A percentile compares a stretch with the other conserved stretches of the same genome.
These are phyloP conservation scores for Eutypella sp. DNA, from an alignment of 2,329 filamentous ascomycete genomes.

Conservation along the genomic window DNA sequence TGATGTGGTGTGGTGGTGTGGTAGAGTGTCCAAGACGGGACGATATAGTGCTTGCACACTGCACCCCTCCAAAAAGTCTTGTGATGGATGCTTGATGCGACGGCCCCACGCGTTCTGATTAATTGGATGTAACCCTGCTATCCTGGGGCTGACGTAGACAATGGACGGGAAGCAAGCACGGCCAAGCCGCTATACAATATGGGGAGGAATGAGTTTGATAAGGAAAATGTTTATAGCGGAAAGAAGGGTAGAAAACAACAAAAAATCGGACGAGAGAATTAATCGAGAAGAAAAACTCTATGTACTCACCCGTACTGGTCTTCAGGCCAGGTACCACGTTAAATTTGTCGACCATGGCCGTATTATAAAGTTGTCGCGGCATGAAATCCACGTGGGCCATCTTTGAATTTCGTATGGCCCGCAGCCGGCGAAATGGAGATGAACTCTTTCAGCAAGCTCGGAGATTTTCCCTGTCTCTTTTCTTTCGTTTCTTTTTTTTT, in stretches of 20 bases:
- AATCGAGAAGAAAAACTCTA: constrained; percentile 9
- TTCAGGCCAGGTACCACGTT: constrained; percentile 53
- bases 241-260: constrained; percentile 9
- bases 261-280: constrained; percentile 8
- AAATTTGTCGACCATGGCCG: constrained; percentile 48
- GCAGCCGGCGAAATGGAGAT: constrained; percentile 6
- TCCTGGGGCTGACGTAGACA: too few relatives aligned
- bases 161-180: too few relatives aligned
- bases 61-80: too few relatives aligned
- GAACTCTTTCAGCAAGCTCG: too few relatives aligned
- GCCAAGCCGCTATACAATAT: too few relatives aligned
- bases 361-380: constrained; percentile 8
- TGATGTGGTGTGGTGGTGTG: too few relatives aligned
- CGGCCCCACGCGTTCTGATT: constrained; percentile 13
- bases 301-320: constrained; percentile 54
- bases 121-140: too few relatives aligned
- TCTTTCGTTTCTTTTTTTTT: not conserved
- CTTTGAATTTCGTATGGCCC: constrained; percentile 26
- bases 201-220: too few relatives aligned
- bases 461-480: too few relatives aligned
- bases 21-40: too few relatives aligned
- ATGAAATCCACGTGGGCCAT: constrained; percentile 28
- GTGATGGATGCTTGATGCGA: constrained; percentile 6
- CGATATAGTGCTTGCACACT: too few relatives aligned
- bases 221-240: too few relatives aligned